phyloP scores from a whole-genome alignment of 2,329 filamentous ascomycete genomes.

The Monosporascus sp. region DNA sequence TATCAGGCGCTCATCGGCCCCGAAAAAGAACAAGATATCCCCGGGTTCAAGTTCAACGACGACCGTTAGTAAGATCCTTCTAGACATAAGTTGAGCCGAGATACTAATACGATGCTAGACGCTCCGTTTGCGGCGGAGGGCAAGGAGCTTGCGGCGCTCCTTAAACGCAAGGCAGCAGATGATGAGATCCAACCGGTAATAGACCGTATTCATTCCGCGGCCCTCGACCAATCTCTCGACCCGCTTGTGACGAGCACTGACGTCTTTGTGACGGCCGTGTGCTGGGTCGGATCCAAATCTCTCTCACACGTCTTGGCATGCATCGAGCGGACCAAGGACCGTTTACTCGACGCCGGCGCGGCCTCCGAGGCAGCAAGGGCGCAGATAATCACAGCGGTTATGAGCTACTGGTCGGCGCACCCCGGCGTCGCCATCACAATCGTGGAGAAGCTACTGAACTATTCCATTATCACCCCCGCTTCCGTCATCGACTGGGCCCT shows the following conservation, averaged over 20 bases:
- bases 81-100: conserved; percentile 6
- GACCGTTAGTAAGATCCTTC: conserved; percentile 53
- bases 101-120: conserved; percentile 38
- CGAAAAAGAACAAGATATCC: conserved; percentile 91
- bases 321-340: conserved; percentile 90
- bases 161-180: conserved; percentile 79
- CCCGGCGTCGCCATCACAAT: conserved; percentile 89
- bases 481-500: conserved; percentile 90
- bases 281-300: conserved; percentile 90
- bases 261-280: conserved; percentile 88
- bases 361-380: conserved; percentile 69
- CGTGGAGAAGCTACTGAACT: conserved; percentile 94
- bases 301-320: conserved; percentile 92
- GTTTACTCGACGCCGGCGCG: conserved; percentile 72
- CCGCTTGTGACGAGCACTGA: conserved; percentile 84
- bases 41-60: conserved; percentile 84
- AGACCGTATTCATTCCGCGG: conserved; percentile 74
- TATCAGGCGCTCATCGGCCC: conserved; percentile 78
- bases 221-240: conserved; percentile 65
- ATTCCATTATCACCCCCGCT: conserved; percentile 82
- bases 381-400: conserved; percentile 86
- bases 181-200: conserved; percentile 82
- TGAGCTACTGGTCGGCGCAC: conserved; percentile 89
- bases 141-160: conserved; percentile 70
- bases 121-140: conserved; percentile 81